Conservation (phyloP, 1,139 yeast species). For the Geotrichum reessii region DNA sequence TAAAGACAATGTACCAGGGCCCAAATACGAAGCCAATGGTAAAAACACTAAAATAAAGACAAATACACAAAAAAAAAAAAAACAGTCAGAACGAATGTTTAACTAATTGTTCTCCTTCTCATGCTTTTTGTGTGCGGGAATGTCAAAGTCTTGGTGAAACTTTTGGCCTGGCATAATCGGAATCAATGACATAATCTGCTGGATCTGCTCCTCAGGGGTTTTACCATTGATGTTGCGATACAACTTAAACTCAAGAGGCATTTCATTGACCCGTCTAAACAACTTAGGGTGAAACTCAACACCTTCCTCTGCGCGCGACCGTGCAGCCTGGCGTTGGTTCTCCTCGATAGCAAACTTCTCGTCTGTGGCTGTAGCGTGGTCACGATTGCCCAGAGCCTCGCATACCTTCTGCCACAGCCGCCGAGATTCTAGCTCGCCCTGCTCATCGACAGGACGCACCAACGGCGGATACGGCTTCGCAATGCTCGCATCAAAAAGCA, state of each 20-base stretch:
- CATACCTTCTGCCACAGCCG: conserved; percentile 77
- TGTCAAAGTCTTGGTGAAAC: conserved; percentile 55
- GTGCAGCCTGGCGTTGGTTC: conserved; percentile 67
- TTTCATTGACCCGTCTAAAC: conserved; percentile 45
- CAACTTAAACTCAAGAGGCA: conserved; percentile 52
- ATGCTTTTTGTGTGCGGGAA: conserved; percentile 59
- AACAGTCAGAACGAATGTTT: too few relatives aligned
- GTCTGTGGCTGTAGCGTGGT: conserved; percentile 78
- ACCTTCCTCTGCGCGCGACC: conserved; percentile 69
- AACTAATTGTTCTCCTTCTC: not conserved
- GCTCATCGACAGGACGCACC: conserved; percentile 74
- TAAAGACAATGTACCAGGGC: not conserved
- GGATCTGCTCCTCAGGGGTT: conserved; percentile 47
- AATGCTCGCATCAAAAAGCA: conserved; percentile 58
- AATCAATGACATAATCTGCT: conserved; percentile 54
- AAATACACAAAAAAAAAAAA: not conserved
- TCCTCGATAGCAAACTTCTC: conserved; percentile 85
- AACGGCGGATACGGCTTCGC: conserved; percentile 53
- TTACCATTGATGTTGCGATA: conserved; percentile 52
- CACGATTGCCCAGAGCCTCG: conserved; percentile 65
- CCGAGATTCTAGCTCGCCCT: conserved; percentile 75
- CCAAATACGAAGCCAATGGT: not conserved
- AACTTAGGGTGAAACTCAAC: conserved; percentile 74
- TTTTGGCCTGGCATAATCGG: conserved; percentile 73
- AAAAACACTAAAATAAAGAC: not conserved